Evolutionary conservation across 2,329 filamentous ascomycete species (phyloP).

Genomic region (Paraconiothyrium brasiliense): DNA sequence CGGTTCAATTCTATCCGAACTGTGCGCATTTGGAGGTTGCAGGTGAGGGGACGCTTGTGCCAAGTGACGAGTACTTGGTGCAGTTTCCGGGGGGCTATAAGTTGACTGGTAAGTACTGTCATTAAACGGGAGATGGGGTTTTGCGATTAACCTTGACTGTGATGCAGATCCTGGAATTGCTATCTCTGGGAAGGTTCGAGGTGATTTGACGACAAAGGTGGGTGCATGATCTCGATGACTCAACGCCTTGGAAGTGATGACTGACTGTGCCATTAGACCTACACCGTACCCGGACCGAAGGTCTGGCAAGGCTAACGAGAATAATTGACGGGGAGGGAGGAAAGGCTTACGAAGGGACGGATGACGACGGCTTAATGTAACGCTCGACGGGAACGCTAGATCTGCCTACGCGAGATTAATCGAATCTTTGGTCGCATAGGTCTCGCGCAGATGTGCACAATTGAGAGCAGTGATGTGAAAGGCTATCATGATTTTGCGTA

Average conservation of each 20-base stretch:
- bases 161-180: slow-evolving; percentile 23
- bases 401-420: neutral
- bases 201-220: slow-evolving; percentile 14
- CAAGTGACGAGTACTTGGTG: slow-evolving; percentile 21
- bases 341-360: neutral
- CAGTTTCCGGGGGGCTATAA: slow-evolving; percentile 20
- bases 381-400: neutral
- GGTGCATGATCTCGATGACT: neutral
- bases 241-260: neutral
- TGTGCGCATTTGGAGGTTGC: slow-evolving; percentile 21
- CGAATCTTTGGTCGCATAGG: neutral
- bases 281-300: slow-evolving; percentile 21
- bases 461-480: no score
- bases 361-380: neutral
- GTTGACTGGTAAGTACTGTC: slow-evolving; percentile 16
- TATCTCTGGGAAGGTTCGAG: slow-evolving; percentile 17
- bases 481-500: no score
- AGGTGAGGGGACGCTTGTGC: slow-evolving; percentile 11
- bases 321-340: neutral
- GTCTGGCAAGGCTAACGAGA: slow-evolving; percentile 14
- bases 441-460: neutral
- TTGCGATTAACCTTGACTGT: neutral
- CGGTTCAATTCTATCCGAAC: slow-evolving; percentile 22
- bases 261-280: slow-evolving; percentile 16
- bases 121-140: neutral